Percentiles rank a stretch among this genome's conserved stretches.
These are phyloP conservation scores for Leucaena leucocephala DNA, from an alignment of 306 rosid species.

Conservation along the genomic window DNA sequence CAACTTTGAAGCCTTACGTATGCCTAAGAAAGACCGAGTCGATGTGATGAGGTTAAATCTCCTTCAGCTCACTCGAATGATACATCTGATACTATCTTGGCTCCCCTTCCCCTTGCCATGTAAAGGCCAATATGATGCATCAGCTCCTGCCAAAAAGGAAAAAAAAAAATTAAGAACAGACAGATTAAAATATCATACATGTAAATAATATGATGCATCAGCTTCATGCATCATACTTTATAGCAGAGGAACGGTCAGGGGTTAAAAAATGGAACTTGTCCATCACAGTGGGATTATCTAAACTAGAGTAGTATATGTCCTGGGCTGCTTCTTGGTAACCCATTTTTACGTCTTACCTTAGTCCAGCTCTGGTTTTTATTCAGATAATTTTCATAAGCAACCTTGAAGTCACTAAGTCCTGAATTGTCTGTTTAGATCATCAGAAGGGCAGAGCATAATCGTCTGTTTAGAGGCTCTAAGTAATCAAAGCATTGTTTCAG, in stretches of 20 bases:
- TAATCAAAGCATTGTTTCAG: not conserved
- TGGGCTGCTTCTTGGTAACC: not conserved
- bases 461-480: not conserved
- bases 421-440: not conserved
- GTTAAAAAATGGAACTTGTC: not conserved
- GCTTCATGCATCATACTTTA: not conserved
- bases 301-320: not conserved
- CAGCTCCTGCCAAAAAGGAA: constrained; percentile 49
- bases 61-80: constrained; percentile 40
- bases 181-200: not conserved
- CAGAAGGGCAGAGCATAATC: constrained; percentile 9
- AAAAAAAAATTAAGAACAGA: not conserved
- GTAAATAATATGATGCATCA: not conserved
- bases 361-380: not conserved
- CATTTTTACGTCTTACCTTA: not conserved
- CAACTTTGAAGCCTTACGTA: not conserved
- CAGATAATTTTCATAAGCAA: not conserved
- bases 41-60: not conserved
- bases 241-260: not conserved
- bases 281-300: not conserved
- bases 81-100: constrained; percentile 79
- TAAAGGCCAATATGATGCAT: constrained; percentile 94
- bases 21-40: not conserved
- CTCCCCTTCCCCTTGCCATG: constrained; percentile 86
- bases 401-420: not conserved